phyloP scores from a whole-genome alignment of 768 basidiomycete species.

The Tylopilus rubrobrunneus region DNA sequence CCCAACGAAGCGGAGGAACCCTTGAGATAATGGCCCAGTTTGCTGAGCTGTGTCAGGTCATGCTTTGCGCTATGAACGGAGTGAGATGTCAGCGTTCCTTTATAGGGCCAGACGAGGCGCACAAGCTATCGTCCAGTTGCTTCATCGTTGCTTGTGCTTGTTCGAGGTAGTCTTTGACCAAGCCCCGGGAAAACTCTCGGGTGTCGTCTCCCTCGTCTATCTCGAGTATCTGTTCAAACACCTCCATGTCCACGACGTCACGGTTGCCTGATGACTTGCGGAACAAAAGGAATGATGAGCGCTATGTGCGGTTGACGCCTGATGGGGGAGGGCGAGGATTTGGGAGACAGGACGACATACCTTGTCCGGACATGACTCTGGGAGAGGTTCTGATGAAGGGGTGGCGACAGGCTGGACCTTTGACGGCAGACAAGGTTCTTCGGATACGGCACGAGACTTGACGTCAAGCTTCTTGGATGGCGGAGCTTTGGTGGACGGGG shows the following conservation, averaged over 20 bases:
- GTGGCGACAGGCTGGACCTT: slow-evolving; percentile 4
- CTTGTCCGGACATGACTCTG: slow-evolving; percentile 26
- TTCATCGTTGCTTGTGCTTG: slow-evolving; percentile 77
- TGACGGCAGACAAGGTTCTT: slow-evolving; percentile 17
- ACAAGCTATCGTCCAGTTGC: slow-evolving; percentile 79
- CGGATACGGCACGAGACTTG: slow-evolving; percentile 30
- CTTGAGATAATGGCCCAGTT: slow-evolving; percentile 91
- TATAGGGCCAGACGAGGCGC: slow-evolving; percentile 36
- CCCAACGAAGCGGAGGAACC: slow-evolving; percentile 96
- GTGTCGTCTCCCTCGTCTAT: slow-evolving; percentile 79
- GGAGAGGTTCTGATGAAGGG: slow-evolving; percentile 11
- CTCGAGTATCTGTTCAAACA: slow-evolving; percentile 86
- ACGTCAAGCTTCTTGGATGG: slow-evolving; percentile 30
- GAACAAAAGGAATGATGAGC: slow-evolving; percentile 6
- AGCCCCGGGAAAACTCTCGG: slow-evolving; percentile 70
- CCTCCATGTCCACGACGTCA: slow-evolving; percentile 71
- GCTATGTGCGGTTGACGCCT: background rate
- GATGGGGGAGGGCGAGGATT: background rate
- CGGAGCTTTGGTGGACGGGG: slow-evolving; percentile 30
- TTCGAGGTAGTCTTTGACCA: slow-evolving; percentile 76
- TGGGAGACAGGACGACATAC: slow-evolving; percentile 15
- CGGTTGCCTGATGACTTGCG: slow-evolving; percentile 11
- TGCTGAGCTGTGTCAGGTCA: slow-evolving; percentile 64
- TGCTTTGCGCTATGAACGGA: slow-evolving; percentile 42
- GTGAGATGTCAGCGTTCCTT: slow-evolving; percentile 14